Percentiles rank a stretch among this genome's conserved stretches.
Evolutionary conservation across 257 asterid species (phyloP).

Genomic region (Jasminum sambac): DNA sequence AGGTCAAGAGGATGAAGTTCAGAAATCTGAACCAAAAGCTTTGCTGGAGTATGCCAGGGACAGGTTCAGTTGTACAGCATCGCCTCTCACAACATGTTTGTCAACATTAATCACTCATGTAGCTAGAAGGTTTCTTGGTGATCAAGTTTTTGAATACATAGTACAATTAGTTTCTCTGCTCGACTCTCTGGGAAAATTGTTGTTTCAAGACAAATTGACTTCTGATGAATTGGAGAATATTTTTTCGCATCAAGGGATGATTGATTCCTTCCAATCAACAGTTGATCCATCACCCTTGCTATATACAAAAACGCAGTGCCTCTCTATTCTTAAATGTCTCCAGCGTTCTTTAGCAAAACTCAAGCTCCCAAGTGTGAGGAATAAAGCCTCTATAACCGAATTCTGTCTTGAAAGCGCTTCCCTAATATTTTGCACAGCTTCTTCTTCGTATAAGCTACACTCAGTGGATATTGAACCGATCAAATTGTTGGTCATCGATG

Average conservation of each 20-base stretch:
- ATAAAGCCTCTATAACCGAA: slow-evolving; percentile 7
- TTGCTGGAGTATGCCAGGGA: slow-evolving; percentile 40
- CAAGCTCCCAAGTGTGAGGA: slow-evolving; percentile 29
- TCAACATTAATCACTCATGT: slow-evolving; percentile 41
- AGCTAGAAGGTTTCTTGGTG: slow-evolving; percentile 34
- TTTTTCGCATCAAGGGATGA: slow-evolving; percentile 18
- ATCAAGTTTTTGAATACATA: slow-evolving; percentile 30
- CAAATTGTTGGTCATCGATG: slow-evolving; percentile 52
- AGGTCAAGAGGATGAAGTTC: slow-evolving; percentile 17
- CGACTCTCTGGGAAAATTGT: slow-evolving; percentile 24
- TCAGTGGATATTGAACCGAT: slow-evolving; percentile 33
- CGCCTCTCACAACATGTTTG: slow-evolving; percentile 37
- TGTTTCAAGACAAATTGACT: slow-evolving; percentile 36
- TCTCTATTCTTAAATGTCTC: slow-evolving; percentile 34
- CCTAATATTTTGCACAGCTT: slow-evolving; percentile 55
- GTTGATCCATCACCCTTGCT: slow-evolving; percentile 21
- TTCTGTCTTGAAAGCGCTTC: slow-evolving; percentile 48
- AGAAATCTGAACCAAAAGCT: slow-evolving; percentile 22
- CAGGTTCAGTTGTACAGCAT: slow-evolving; percentile 21
- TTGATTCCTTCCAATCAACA: slow-evolving; percentile 12
- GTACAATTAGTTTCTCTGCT: slow-evolving; percentile 31
- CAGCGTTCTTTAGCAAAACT: slow-evolving; percentile 31
- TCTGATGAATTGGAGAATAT: slow-evolving; percentile 37
- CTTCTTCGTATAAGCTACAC: slow-evolving; percentile 47
- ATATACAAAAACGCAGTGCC: slow-evolving; percentile 28